Evolutionary conservation across 208 protist species (phyloP), one percentile per base, ranked within the genome.

Genomic region (Crithidia thermophila): DNA sequence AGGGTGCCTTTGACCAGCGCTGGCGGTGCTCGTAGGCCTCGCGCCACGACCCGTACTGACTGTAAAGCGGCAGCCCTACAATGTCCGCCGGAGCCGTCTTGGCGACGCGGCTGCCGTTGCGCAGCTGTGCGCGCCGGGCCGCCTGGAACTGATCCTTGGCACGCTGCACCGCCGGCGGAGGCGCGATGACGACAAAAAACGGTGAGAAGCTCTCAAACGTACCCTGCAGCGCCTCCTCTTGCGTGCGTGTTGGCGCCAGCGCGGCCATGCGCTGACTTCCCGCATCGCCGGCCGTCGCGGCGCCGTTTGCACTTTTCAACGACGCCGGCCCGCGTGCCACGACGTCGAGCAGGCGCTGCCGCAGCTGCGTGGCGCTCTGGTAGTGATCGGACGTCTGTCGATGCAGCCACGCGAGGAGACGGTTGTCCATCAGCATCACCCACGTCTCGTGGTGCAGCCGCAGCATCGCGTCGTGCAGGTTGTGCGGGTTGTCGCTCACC

Each of bases 391-490:
- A 59, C 1, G 85, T 83, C 76, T 93, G 87, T 8, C 84, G 83
- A 71, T 95, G 85, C 66, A 96, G 76, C 88, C 91, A 94, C n/a
- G 75, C 72, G 72, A 94, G 82, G 13, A 84, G 80, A 16, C 88
- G 84, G 63, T 93, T 85, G 72, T 96, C 91, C 83, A 96, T 93
- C 16, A 96, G 72, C 42, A 96, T 65, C n/a, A 66, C 57, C 88
- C 91, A 96, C 31, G 88, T 80, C 31, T 94, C 82, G 40, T 84
- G 82, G 25, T 94, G 91, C 14, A 96, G 66, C 28, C 67, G 60
- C 42, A 83, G 62, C 20, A 93, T 69, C 18, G 80, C 78, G 9
- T 50, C 36, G 13, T 81, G 76, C 18, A 90, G 30, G 4, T 58
- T 36, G 39, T 72, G 69, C 3, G 83, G 83, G 55, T 90, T 90